Evolutionary conservation across 176 grass and related monocot genomes (phyloP).

Genomic region (Thalia dealbata): DNA sequence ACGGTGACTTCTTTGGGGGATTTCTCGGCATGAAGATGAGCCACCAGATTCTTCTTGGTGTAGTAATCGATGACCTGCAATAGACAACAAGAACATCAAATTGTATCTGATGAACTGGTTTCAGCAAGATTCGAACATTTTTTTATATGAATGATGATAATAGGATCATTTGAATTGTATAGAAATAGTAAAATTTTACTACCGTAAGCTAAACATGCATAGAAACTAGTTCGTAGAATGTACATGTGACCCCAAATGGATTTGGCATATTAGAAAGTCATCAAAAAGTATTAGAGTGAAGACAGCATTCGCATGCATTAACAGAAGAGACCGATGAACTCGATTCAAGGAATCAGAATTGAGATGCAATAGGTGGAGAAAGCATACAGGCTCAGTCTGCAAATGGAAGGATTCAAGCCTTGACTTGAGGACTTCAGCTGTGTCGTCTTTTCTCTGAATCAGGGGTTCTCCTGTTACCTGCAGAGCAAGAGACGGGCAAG

Average conservation of each 20-base stretch:
- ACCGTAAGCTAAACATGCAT: too few relatives aligned
- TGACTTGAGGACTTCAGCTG: conserved; percentile 78
- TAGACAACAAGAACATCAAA: not conserved
- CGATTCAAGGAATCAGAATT: not conserved
- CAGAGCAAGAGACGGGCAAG: conserved; percentile 10
- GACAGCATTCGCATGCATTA: too few relatives aligned
- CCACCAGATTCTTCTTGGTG: not conserved
- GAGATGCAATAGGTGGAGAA: not conserved
- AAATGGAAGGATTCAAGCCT: conserved; percentile 94
- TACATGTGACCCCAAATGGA: too few relatives aligned
- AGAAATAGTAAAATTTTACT: too few relatives aligned
- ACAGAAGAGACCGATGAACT: too few relatives aligned
- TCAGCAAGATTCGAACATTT: too few relatives aligned
- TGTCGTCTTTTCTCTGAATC: conserved; percentile 97
- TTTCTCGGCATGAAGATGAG: conserved; percentile 13
- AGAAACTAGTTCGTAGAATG: too few relatives aligned
- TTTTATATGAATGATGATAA: too few relatives aligned
- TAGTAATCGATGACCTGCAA: conserved; percentile 16
- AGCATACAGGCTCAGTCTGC: conserved; percentile 82
- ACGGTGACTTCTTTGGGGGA: not conserved
- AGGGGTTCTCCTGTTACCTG: conserved; percentile 86
- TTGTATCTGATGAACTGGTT: too few relatives aligned
- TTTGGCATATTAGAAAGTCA: too few relatives aligned
- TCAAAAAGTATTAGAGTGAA: too few relatives aligned
- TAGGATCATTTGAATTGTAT: too few relatives aligned